Evolutionary conservation across 805 yeast species (phyloP), one percentile per base, ranked within the genome.

Genomic region (Cyberlindnera euphorbiae): DNA sequence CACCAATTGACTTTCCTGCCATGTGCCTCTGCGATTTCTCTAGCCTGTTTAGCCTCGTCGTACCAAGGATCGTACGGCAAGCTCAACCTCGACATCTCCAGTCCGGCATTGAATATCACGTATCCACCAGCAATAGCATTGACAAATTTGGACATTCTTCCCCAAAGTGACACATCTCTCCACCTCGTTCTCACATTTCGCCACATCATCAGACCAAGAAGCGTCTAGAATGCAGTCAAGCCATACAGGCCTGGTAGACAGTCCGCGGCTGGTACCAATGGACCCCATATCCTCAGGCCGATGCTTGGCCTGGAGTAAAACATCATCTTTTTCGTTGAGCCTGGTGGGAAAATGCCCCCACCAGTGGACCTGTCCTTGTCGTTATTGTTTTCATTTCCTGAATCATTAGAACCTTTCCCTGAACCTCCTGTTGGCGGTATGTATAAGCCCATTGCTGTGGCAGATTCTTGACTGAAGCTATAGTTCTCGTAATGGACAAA

Each of bases 181-280:
- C 59, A 49, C 17, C 51, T 52, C 15, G 39, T 30, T 12, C 57
- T 46, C 3, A 50, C 50, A 4, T 45, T 44, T 8, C 39, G 41
- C 27, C 45, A 49, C 53, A 61, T 48, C 15, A 48, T 21, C 14
- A 67, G 31, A 4, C 83, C 84, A n/a, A 69, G 36, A 1, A 64
- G 57, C 16, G 77, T 55, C 51, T 82, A 89, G 2, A 72, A 39
- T 0, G 73, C 75, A 3, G 77, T 64, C 33, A 79, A 53, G 0
- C 73, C 49, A 48, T 70, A 71, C 2, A 81, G 52, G 2, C 82
- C 84, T 3, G 65, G 56, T 22, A 60, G 53, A 52, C 79, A 75
- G 44, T 82, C 89, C 8, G 82, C 69, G 1, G 88, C 83, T 3
- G 90, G 90, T 1, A 77, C 80, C 16, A 82, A 53, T 0, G 87